A percentile compares a stretch with the other conserved stretches of the same genome.
Evolutionary conservation across 257 asterid genomes (phyloP).

Genomic region (Penstemon newberryi): DNA sequence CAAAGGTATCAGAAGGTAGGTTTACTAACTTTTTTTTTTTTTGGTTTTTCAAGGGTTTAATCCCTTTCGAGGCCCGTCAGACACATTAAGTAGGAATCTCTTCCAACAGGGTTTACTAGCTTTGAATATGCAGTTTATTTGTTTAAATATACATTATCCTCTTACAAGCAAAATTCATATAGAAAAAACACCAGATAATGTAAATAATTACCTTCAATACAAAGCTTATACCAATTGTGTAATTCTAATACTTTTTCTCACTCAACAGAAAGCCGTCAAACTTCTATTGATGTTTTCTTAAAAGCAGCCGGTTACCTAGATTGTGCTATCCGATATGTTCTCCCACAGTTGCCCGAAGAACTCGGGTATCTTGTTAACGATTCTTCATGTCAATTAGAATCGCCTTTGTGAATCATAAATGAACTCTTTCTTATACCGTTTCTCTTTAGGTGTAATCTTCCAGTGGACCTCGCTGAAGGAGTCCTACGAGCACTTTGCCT

Average conservation of each 20-base stretch:
- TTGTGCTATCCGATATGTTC: conserved; percentile 67
- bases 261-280: conserved; percentile 55
- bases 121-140: background rate
- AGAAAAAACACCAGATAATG: background rate
- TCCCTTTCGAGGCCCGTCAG: no score
- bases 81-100: no score
- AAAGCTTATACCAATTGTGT: background rate
- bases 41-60: no score
- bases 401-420: background rate
- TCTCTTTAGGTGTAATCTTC: conserved; percentile 73
- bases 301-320: conserved; percentile 85
- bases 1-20: conserved; percentile 96
- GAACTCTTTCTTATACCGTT: background rate
- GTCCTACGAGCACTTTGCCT: conserved; percentile 93
- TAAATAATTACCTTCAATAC: background rate
- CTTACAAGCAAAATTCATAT: background rate
- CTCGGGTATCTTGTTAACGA: conserved; percentile 40
- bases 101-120: no score
- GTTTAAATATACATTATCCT: background rate
- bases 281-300: conserved; percentile 64
- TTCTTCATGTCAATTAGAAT: background rate
- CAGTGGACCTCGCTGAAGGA: conserved; percentile 98
- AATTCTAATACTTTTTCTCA: conserved; percentile 6
- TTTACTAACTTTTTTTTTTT: background rate
- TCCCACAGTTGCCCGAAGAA: conserved; percentile 64